Base-by-base conservation (phyloP, 1,139 yeast species). In the Geotrichum restrictum region DNA sequence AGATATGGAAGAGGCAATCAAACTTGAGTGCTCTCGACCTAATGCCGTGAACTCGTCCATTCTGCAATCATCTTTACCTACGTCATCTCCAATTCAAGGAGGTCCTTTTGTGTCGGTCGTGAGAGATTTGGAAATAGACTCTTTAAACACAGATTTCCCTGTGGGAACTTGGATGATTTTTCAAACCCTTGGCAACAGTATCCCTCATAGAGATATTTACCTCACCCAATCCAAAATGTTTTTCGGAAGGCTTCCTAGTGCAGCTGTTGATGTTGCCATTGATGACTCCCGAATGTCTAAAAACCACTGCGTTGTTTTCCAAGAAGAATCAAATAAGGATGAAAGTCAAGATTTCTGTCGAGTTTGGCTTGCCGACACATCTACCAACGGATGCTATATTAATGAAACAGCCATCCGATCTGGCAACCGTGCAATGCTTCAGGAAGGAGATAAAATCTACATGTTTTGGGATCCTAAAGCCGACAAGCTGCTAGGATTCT, bases 211-310 rank as follows among this genome's bases (percentile, higher is more conserved):
- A 41, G 78, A 80, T 2, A 76, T 89, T 7, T 73, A 74, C 53
- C 73, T 89, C 33, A 61, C 67, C 1, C 55, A 57, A 18, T 59
- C 60, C 46, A 46, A 52, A 29, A 59, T 66, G 45, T 57, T 60
- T 18, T 60, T 72, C 27, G 75, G 76, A 10, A 67, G 74, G 1
- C 54, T 52, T 19, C 55, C 56, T 1, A 61, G 59, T 11, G 47
- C 48, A 14, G 54, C 52, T n/a, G 57, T 60, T 11, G 82, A 79
- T 48, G 74, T 79, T 1, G 81, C 86, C 56, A 78, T 88, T 14
- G 73, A 77, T 39, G 96, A 89, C 61, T 85, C 79, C 60, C 72
- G 96, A 49, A 77, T 91, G 62, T 89, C 97, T 1, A 86, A 88
- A 58, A 75, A 84, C 2, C 98, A 93, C 66, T 89, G 97, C 65